phyloP scores from a whole-genome alignment of 495 filamentous ascomycete species.

The Usnea hakonensis region DNA sequence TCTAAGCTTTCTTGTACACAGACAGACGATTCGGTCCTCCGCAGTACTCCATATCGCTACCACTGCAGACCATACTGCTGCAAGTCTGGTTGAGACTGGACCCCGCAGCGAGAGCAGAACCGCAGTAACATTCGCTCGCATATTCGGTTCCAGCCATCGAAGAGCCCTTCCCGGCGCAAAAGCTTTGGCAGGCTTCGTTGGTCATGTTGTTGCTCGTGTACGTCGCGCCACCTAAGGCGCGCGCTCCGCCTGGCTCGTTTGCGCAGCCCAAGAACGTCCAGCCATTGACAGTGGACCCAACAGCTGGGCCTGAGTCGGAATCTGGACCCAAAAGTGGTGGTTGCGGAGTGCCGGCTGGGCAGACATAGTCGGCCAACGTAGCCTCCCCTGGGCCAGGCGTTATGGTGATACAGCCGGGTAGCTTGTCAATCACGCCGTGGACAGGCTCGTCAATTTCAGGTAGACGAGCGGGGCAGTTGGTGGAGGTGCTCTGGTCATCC shows the following conservation, averaged over 20 bases:
- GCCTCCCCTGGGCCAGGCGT: conserved; percentile 31
- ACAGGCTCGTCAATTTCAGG: conserved; percentile 31
- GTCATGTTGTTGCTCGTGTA: conserved; percentile 28
- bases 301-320: conserved; percentile 6
- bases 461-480: conserved; percentile 22
- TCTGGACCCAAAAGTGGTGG: background rate
- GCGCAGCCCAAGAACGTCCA: conserved; percentile 25
- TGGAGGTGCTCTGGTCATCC: conserved; percentile 19
- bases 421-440: conserved; percentile 29
- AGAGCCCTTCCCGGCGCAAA: conserved; percentile 28
- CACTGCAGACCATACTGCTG: conserved; percentile 32
- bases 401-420: conserved; percentile 40
- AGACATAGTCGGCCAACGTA: conserved; percentile 16
- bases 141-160: conserved; percentile 32
- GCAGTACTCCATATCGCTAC: conserved; percentile 35
- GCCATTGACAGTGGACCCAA: conserved; percentile 11
- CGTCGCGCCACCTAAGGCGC: conserved; percentile 23
- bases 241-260: conserved; percentile 30
- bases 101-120: conserved; percentile 22
- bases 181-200: conserved; percentile 30
- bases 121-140: conserved; percentile 32
- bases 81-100: conserved; percentile 21
- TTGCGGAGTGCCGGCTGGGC: conserved; percentile 1
- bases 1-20: background rate
- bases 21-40: conserved; percentile 33